Evolutionary conservation across 768 basidiomycete genomes (phyloP), one percentile per base, ranked within the genome.

Genomic region (Panus rudis): DNA sequence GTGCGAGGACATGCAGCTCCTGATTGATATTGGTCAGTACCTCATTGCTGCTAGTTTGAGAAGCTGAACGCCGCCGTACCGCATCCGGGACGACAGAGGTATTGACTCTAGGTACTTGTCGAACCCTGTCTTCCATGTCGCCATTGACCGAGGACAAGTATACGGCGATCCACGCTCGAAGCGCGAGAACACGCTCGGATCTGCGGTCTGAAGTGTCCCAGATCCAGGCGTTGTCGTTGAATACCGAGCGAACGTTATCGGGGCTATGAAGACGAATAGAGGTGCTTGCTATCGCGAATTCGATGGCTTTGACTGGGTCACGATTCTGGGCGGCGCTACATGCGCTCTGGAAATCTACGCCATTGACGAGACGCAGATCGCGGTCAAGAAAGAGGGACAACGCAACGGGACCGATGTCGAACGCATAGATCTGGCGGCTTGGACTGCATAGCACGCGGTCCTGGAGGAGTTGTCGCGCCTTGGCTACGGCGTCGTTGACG

Each of bases 341-440:
- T 3, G 65, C 70, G 4, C 73, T 74, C 49, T 81, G 78, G 17
- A 84, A 68, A 52, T 82, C 78, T 28, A 81, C 56, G n/a, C 67
- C 78, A 23, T 71, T 66, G 6, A 58, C 53, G 32, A 82, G 51
- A 28, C 67, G 67, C 19, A 81, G 49, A 2, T 56, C 52, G 32
- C 68, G 57, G 28, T 73, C 67, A 26, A 47, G 51, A 51, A 67
- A 72, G 4, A 84, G 63, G 0, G 71, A 65, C 56, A 79, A 65
- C 0, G 71, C 64, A 13, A 81, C 55, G 0, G 67, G 68, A 1
- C 55, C 74, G 50, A 79, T 65, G 52, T 78, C 73, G 51, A 84
- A 81, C 0, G 73, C 76, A 35, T 68, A 71, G 33, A 78, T 54
- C 12, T 69, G 66, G 35, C 69, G 69, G 6, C 56, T 58, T 2